Conservation (phyloP, 2,329 filamentous ascomycete genomes). For the Furcasterigmium sp. region DNA sequence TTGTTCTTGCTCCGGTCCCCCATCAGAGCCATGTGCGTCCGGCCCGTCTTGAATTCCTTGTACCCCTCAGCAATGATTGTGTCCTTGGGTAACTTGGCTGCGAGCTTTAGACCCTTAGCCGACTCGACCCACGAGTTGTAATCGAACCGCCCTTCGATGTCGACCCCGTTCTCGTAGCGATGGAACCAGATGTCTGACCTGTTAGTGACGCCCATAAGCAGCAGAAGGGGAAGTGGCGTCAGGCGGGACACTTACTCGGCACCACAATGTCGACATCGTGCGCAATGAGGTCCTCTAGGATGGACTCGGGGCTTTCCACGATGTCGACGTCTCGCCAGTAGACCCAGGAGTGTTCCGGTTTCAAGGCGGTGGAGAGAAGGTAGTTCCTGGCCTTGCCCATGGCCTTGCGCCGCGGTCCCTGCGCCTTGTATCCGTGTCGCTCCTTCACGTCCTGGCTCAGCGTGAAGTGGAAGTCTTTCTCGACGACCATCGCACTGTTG, state of each 20-base stretch:
- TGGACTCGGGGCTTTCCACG: conserved; percentile 77
- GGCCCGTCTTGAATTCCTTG: conserved; percentile 85
- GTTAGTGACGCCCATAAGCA: background rate
- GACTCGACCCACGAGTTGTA: conserved; percentile 99
- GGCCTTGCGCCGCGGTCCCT: conserved; percentile 83
- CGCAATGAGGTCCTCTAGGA: conserved; percentile 91
- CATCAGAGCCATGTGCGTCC: conserved; percentile 84
- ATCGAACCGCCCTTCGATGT: conserved; percentile 96
- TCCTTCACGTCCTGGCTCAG: conserved; percentile 77
- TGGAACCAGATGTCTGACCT: conserved; percentile 91
- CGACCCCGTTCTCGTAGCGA: conserved; percentile 70
- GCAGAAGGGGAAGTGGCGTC: too few relatives aligned
- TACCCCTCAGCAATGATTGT: conserved; percentile 90
- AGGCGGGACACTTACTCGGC: conserved; percentile 65
- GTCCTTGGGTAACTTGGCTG: conserved; percentile 70
- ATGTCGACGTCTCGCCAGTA: conserved; percentile 99
- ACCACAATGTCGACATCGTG: conserved; percentile 92
- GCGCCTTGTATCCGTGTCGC: conserved; percentile 79
- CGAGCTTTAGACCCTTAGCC: conserved; percentile 71
- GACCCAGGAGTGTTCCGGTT: conserved; percentile 95
- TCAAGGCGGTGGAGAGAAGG: conserved; percentile 75
- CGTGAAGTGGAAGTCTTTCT: conserved; percentile 82
- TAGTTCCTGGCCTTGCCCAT: conserved; percentile 93
- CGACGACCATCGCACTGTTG: conserved; percentile 74
- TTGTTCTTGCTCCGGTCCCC: conserved; percentile 91